Evolutionary conservation across 495 filamentous ascomycete genomes (phyloP).

Genomic region (Aspergillus avenaceus): DNA sequence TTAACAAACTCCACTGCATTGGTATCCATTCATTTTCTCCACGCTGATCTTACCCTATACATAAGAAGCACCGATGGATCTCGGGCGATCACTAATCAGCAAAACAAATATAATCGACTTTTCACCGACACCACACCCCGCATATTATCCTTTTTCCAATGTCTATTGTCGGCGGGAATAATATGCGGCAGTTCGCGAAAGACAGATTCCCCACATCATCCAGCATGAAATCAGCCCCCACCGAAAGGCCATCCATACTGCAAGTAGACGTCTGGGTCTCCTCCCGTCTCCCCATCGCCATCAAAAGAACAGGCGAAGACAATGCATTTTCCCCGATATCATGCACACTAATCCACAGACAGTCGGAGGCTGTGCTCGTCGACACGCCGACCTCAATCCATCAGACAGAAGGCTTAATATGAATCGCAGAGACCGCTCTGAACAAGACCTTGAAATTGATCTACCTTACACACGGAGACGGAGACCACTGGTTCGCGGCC

Average conservation of each 20-base stretch:
- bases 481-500: slow-evolving; percentile 38
- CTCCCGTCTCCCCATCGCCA: background rate
- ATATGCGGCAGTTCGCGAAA: too few relatives aligned
- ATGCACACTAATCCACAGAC: slow-evolving; percentile 21
- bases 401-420: slow-evolving; percentile 16
- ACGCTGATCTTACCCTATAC: too few relatives aligned
- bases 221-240: too few relatives aligned
- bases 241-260: background rate
- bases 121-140: too few relatives aligned
- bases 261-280: slow-evolving; percentile 1
- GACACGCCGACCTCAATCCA: slow-evolving; percentile 22
- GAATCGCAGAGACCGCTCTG: slow-evolving; percentile 21
- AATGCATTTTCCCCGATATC: background rate
- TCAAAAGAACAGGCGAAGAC: background rate
- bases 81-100: too few relatives aligned
- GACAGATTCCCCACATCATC: too few relatives aligned
- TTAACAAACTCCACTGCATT: too few relatives aligned
- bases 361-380: slow-evolving; percentile 26
- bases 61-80: too few relatives aligned
- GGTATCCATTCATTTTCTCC: too few relatives aligned
- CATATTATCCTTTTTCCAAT: too few relatives aligned
- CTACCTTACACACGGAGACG: slow-evolving; percentile 44
- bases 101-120: too few relatives aligned
- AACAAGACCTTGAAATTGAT: slow-evolving; percentile 26
- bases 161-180: too few relatives aligned